Evolutionary conservation across 495 filamentous ascomycete species (phyloP).

Genomic region (Umbilicaria muhlenbergii): DNA sequence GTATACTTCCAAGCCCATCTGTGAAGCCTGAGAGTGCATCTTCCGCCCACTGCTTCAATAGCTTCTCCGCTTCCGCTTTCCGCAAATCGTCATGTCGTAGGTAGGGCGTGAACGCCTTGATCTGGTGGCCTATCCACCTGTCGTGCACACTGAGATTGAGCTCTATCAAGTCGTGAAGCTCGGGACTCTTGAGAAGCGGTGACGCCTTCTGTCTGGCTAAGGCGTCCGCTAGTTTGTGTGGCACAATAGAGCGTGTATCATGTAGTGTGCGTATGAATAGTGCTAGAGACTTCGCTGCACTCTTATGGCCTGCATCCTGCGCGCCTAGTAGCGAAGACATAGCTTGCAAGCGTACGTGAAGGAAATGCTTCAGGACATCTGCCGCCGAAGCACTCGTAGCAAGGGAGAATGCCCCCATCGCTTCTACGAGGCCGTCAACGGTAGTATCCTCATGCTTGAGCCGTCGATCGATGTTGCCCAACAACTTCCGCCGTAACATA

Average conservation of each 20-base stretch:
- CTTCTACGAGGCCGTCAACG: slow-evolving; percentile 43
- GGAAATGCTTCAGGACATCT: slow-evolving; percentile 71
- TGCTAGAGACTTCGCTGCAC: slow-evolving; percentile 44
- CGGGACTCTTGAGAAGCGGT: slow-evolving; percentile 52
- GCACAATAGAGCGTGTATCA: slow-evolving; percentile 59
- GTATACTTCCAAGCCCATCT: slow-evolving; percentile 34
- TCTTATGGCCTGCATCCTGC: slow-evolving; percentile 19
- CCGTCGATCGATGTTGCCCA: slow-evolving; percentile 49
- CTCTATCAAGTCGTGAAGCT: slow-evolving; percentile 47
- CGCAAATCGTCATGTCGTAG: slow-evolving; percentile 72
- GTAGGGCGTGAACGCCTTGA: slow-evolving; percentile 78
- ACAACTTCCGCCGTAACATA: slow-evolving; percentile 41
- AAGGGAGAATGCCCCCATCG: slow-evolving; percentile 68
- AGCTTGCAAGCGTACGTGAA: slow-evolving; percentile 51
- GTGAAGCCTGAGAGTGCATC: slow-evolving; percentile 51
- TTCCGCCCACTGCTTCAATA: slow-evolving; percentile 58
- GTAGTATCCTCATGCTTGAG: slow-evolving; percentile 37
- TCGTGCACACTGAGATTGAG: slow-evolving; percentile 69
- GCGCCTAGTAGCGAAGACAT: slow-evolving; percentile 41
- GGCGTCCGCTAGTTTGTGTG: slow-evolving; percentile 53
- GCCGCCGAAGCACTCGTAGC: slow-evolving; percentile 66
- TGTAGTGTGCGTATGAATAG: slow-evolving; percentile 66
- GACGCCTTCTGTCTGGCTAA: slow-evolving; percentile 51
- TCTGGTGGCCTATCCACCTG: slow-evolving; percentile 69
- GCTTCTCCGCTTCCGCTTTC: slow-evolving; percentile 42